Base-by-base conservation (phyloP, 495 filamentous ascomycete species). In the Cercophora newfieldiana region DNA sequence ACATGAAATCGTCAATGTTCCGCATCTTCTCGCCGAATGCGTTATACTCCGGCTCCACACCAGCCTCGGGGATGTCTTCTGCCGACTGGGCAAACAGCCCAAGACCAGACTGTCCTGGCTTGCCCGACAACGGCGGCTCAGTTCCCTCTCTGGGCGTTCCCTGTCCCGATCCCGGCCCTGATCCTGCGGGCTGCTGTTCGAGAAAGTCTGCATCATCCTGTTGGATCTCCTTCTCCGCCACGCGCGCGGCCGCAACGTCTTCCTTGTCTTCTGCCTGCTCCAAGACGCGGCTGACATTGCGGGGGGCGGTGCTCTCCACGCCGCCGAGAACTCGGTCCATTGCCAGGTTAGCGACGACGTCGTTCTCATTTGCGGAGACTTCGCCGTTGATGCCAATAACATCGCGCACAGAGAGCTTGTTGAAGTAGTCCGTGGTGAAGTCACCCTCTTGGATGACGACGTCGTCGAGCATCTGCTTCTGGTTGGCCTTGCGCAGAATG, bases 371-470 rank as follows among this genome's bases (percentile, higher is more conserved):
- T 14, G 84, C 81, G 0, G 79, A 78, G 1, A 85, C 81, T 29
- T 80, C 77, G 29, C 85, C 86, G 31, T 85, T 85, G 58, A 82
- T 82, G 64, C 86, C 87, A 49, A 91, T 83, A 70, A 92, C 87
- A 61, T 91, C 91, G 54, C 87, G 85, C 54, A 88, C 87, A 2
- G 82, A 86, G 53, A 93, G 80, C 72, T 92, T 93, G 72, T 92
- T 92, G 81, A 97, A 95, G 79, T 97, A 94, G 75, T 98, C 96
- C 0, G 96, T 99, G 1, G 93, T 99, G 78, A 99, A 99, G 69
- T 94, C 93, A 56, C 96, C 96, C 75, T 97, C 94, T 75, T 99
- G 96, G 69, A 99, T 99, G 63, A 99, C 93, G 26, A 98, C 91
- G 71, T 98, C 94, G 71, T 99, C 96, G 0, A 99, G 81, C 90